These are phyloP conservation scores for Populus euphratica DNA, from an alignment of 345 rosid genomes.

Conservation along the genomic window DNA sequence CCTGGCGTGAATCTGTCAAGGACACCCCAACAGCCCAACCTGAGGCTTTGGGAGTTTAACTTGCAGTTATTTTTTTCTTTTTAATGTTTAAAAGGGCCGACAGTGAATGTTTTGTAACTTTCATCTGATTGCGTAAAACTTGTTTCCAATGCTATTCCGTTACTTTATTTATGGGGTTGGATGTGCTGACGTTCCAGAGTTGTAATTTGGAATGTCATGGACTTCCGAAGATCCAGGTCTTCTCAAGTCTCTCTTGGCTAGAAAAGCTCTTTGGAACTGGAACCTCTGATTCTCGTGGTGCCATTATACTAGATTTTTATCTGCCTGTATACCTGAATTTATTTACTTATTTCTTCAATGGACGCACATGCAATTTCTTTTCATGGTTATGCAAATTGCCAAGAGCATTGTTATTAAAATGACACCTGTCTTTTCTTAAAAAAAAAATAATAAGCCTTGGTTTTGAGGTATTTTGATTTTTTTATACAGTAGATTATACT, in stretches of 20 bases:
- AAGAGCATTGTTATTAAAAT: no score
- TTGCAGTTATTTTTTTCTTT: not conserved
- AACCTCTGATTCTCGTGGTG: not conserved
- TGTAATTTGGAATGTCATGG: not conserved
- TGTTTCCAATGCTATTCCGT: not conserved
- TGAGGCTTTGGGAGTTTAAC: not conserved
- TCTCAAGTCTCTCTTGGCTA: not conserved
- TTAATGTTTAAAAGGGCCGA: not conserved
- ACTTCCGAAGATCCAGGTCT: not conserved
- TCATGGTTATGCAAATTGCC: not conserved
- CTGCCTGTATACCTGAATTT: not conserved
- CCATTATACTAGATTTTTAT: not conserved
- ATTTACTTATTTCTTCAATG: not conserved
- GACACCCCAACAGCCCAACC: conserved; percentile 27
- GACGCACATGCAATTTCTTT: not conserved
- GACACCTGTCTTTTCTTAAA: no score
- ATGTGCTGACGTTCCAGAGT: not conserved
- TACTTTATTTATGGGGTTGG: not conserved
- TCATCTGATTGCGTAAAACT: not conserved
- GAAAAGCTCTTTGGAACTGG: not conserved
- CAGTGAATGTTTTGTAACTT: not conserved
- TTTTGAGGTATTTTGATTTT: no score
- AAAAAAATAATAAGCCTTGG: no score
- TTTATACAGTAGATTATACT: no score
- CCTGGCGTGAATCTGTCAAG: conserved; percentile 77